A percentile compares a stretch with the other conserved stretches of the same genome.
These are phyloP conservation scores for Zopfochytrium polystomum DNA, from an alignment of 371 early-diverging fungal genomes.

Conservation along the genomic window DNA sequence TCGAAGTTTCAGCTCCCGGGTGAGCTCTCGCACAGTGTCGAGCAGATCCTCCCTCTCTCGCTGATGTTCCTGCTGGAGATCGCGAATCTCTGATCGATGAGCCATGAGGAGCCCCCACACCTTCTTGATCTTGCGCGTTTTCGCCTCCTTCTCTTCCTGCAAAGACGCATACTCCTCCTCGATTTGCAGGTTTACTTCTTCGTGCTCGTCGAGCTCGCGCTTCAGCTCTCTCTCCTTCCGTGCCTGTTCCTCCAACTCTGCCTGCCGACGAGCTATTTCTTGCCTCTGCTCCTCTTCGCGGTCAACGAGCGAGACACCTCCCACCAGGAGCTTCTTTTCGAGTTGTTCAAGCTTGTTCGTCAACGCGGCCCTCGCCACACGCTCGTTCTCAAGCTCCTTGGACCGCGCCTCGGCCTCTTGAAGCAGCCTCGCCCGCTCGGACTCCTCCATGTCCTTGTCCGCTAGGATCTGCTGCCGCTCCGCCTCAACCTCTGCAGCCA, in stretches of 20 bases:
- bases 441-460: constrained; percentile 50
- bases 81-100: constrained; percentile 54
- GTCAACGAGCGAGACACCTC: constrained; percentile 42
- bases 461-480: constrained; percentile 50
- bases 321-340: constrained; percentile 53
- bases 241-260: constrained; percentile 48
- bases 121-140: constrained; percentile 56
- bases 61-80: constrained; percentile 54
- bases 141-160: constrained; percentile 56
- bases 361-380: constrained; percentile 37
- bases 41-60: constrained; percentile 54
- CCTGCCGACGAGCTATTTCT: constrained; percentile 36
- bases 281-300: constrained; percentile 44
- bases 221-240: constrained; percentile 46
- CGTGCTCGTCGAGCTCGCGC: constrained; percentile 48
- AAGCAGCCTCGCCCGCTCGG: constrained; percentile 44
- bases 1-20: constrained; percentile 50
- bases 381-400: constrained; percentile 50
- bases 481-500: constrained; percentile 46
- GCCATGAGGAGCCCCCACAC: constrained; percentile 47
- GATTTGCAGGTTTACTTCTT: constrained; percentile 52
- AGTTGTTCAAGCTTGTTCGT: constrained; percentile 42
- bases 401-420: constrained; percentile 42
- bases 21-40: constrained; percentile 54
- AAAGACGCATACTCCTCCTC: constrained; percentile 55